Evolutionary conservation across 2,329 filamentous ascomycete species (phyloP).

Genomic region (Gliomastix tumulicola): DNA sequence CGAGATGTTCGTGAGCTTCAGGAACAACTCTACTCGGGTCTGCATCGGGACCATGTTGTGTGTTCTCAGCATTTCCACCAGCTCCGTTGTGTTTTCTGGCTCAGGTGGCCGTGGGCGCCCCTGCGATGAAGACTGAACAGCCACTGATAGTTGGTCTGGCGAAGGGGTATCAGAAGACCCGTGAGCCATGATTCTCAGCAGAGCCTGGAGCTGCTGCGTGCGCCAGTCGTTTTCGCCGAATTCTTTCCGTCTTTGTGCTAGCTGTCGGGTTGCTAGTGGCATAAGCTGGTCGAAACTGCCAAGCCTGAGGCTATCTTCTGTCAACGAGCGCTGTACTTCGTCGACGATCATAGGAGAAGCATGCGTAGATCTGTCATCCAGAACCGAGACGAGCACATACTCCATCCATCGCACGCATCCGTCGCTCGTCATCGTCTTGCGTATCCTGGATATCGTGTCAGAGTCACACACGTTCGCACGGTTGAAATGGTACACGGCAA

Average conservation of each 20-base stretch:
- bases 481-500: not conserved
- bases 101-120: no score
- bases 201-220: not conserved
- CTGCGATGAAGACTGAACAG: no score
- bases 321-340: no score
- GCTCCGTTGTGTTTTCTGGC: not conserved
- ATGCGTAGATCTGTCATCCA: not conserved
- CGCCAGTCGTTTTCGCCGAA: not conserved
- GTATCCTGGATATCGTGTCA: no score
- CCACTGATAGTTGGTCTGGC: no score
- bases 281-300: no score
- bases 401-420: not conserved
- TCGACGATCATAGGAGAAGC: no score
- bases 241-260: not conserved
- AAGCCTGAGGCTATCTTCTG: no score
- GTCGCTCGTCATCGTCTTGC: not conserved
- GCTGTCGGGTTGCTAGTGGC: not conserved
- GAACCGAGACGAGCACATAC: not conserved
- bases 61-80: not conserved
- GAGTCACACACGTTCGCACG: no score
- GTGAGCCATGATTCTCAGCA: no score
- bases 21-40: no score
- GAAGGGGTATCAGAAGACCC: no score
- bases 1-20: not conserved
- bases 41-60: not conserved